phyloP scores from a whole-genome alignment of 2,329 filamentous ascomycete species.

The Trichoderma endophyticum region DNA sequence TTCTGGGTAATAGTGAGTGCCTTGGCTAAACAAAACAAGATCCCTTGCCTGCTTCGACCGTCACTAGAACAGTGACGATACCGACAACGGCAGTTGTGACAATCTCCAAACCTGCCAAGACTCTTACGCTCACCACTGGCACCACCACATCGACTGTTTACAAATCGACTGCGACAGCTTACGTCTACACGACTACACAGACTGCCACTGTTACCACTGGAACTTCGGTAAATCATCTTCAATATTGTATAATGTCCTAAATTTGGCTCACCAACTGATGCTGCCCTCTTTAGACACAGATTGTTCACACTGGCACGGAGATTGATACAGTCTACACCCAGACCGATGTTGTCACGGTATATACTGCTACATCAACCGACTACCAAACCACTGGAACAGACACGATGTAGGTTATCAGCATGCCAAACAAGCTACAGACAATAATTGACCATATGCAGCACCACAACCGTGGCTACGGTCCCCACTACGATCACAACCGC shows the following conservation, averaged over 20 bases:
- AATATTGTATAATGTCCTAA: not conserved
- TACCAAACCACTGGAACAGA: constrained; percentile 2
- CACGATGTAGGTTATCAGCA: not conserved
- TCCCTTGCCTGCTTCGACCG: not conserved
- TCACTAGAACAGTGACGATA: not conserved
- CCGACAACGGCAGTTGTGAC: constrained; percentile 4
- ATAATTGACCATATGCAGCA: not conserved
- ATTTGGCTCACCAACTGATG: not conserved
- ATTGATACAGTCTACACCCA: not conserved
- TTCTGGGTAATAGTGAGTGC: not conserved
- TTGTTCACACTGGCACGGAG: not conserved
- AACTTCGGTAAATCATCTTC: not conserved
- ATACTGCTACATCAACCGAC: not conserved
- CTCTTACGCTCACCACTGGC: not conserved
- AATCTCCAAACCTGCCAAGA: not conserved
- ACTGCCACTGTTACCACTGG: not conserved
- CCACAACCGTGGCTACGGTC: not conserved
- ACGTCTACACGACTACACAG: not conserved
- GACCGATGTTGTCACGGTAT: not conserved
- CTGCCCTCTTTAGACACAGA: not conserved
- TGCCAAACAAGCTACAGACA: too few species aligned
- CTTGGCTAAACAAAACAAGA: not conserved
- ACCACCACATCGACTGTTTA: not conserved
- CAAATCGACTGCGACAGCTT: not conserved
- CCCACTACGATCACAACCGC: not conserved